Evolutionary conservation across 1,139 yeast genomes (phyloP), one percentile per base, ranked within the genome.

Genomic region (Hemisphaericaspora xylofermentans): DNA sequence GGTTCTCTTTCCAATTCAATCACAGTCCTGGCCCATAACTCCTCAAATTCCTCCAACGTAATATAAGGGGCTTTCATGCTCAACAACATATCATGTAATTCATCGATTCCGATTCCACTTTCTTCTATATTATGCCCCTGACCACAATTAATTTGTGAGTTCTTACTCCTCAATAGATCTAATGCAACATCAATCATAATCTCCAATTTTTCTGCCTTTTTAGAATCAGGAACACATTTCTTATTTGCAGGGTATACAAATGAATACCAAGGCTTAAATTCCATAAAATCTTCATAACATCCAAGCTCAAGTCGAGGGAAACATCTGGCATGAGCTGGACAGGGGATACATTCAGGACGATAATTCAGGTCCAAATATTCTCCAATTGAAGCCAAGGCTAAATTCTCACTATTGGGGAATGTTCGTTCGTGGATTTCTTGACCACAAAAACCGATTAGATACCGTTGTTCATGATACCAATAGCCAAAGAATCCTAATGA

Each of bases 271-370:
- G 87, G 84, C 40, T 74, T 66, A 36, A 61, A 61, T 38, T 74
- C 75, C 33, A 80, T 65, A 58, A 75, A 88, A 43, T 84, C 94
- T 35, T 81, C 82, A 52, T 78, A 82, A 60, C 97, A 89, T 41
- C 74, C 79, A 14, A 85, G 58, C 46, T 74, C 67, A 52, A 84
- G 68, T 38, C 72, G 61, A 22, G 81, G 78, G 47, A 73, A 78
- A 59, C 98, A 93, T 38, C 79, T 68, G 1, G 94, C 95, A 61
- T 91, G 86, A 8, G 72, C 74, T 1, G 98, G 98, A 56, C 98
- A 91, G 28, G 78, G 78, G 6, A 76, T 64, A 62, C 98, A 93
- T 2, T 54, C 45, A 3, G 97, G 96, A 40, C 76, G 76, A 41
- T 61, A 59, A 43, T 64, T 54, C 2, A 49, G 40, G 43, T 72